These are phyloP conservation scores for Gossypium australe DNA, from an alignment of 345 rosid genomes.

Conservation along the genomic window DNA sequence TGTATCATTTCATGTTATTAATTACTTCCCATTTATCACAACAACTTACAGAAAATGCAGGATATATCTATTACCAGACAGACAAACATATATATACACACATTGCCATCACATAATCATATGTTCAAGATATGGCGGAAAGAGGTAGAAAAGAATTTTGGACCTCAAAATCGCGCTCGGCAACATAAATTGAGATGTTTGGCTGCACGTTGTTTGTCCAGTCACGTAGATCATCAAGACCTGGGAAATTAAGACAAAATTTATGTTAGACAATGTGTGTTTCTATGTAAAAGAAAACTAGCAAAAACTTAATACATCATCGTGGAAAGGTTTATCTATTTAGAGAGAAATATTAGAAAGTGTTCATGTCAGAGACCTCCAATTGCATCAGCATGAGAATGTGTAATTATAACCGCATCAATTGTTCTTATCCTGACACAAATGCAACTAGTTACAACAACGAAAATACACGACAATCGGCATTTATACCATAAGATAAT, in stretches of 20 bases:
- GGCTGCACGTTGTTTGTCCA: constrained; percentile 95
- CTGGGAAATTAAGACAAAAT: constrained; percentile 30
- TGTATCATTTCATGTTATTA: background rate
- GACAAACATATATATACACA: background rate
- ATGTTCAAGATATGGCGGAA: background rate
- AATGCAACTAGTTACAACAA: constrained; percentile 43
- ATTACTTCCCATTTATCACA: background rate
- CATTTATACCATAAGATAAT: constrained; percentile 16
- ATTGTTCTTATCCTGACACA: constrained; percentile 94
- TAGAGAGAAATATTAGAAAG: constrained; percentile 27
- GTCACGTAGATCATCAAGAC: constrained; percentile 95
- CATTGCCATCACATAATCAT: background rate
- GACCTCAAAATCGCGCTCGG: constrained; percentile 81
- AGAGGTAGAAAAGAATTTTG: background rate
- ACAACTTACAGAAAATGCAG: background rate
- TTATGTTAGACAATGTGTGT: constrained; percentile 10
- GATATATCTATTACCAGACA: background rate
- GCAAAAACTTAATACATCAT: constrained; percentile 15
- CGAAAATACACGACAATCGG: constrained; percentile 20
- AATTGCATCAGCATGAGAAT: constrained; percentile 97
- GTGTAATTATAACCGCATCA: constrained; percentile 95
- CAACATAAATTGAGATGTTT: constrained; percentile 71
- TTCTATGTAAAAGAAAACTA: constrained; percentile 1
- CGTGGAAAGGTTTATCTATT: constrained; percentile 8
- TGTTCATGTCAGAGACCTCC: constrained; percentile 82